Conservation (phyloP, 495 filamentous ascomycete species). For the Geopyxis carbonaria region DNA sequence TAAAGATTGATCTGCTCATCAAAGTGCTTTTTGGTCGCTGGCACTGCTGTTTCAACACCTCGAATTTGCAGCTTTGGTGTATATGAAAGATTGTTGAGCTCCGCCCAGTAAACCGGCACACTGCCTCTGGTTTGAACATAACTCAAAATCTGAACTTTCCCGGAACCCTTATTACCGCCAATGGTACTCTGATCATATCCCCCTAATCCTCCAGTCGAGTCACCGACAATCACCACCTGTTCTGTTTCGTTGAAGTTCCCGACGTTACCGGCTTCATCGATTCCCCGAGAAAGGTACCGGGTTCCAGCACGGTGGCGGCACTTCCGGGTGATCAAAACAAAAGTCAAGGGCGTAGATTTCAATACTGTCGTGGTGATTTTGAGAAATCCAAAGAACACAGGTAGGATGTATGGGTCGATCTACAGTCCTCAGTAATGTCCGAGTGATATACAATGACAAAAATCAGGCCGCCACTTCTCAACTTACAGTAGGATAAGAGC, state of each 20-base stretch:
- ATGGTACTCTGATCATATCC: constrained; percentile 33
- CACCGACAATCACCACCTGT: constrained; percentile 75
- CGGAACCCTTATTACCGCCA: constrained; percentile 7
- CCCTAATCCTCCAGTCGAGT: constrained; percentile 50
- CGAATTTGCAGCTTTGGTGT: constrained; percentile 77
- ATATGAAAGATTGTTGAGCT: constrained; percentile 78
- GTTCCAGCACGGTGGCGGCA: constrained; percentile 78
- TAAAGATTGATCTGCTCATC: constrained; percentile 80
- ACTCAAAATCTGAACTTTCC: constrained; percentile 57
- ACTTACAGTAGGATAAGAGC: constrained; percentile 27
- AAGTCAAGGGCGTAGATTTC: constrained; percentile 64
- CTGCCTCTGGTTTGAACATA: constrained; percentile 94
- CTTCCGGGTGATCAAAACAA: constrained; percentile 71
- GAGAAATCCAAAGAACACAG: constrained; percentile 87
- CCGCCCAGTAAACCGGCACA: constrained; percentile 86
- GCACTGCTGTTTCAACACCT: constrained; percentile 60
- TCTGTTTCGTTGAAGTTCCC: constrained; percentile 98
- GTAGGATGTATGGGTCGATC: constrained; percentile 83
- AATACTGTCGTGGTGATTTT: constrained; percentile 67
- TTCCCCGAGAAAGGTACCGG: constrained; percentile 80
- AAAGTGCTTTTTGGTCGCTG: constrained; percentile 71
- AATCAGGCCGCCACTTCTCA: no score
- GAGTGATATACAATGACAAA: no score
- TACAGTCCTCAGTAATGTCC: constrained; percentile 28
- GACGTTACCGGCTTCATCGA: constrained; percentile 84